Percentiles rank a stretch among this genome's conserved stretches.
Conservation (phyloP, 2,329 filamentous ascomycete genomes). For the Thyridium curvatum region DNA sequence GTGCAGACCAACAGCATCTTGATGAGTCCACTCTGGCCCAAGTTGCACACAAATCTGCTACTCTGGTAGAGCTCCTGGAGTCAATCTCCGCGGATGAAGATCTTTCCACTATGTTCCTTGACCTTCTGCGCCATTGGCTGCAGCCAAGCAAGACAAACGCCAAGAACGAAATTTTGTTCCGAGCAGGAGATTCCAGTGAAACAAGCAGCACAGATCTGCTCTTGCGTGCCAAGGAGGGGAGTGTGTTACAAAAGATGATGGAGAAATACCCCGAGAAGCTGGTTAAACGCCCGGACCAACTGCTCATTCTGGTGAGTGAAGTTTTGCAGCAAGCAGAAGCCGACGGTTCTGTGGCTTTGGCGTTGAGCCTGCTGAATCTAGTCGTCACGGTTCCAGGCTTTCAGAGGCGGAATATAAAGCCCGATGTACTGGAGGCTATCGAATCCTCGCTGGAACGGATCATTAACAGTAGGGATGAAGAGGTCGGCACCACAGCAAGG, state of each 20-base stretch:
- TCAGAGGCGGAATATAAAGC: slow-evolving; percentile 37
- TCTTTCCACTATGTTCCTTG: slow-evolving; percentile 54
- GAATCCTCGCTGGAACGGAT: slow-evolving; percentile 41
- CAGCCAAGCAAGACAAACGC: slow-evolving; percentile 16
- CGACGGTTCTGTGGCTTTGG: slow-evolving; percentile 38
- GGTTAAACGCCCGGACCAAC: slow-evolving; percentile 55
- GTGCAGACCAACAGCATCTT: slow-evolving; percentile 1
- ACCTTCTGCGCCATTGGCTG: slow-evolving; percentile 54
- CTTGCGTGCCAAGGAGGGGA: slow-evolving; percentile 37
- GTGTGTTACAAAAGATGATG: slow-evolving; percentile 60
- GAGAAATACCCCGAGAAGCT: slow-evolving; percentile 56
- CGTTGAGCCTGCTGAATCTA: slow-evolving; percentile 55
- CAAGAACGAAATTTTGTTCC: slow-evolving; percentile 18
- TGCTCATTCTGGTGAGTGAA: slow-evolving; percentile 57
- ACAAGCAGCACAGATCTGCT: slow-evolving; percentile 33
- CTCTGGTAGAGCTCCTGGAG: slow-evolving; percentile 43
- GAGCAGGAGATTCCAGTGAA: slow-evolving; percentile 11
- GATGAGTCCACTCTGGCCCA: slow-evolving; percentile 22
- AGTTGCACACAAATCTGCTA: slow-evolving; percentile 40
- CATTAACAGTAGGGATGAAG: slow-evolving; percentile 26
- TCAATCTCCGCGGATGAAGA: slow-evolving; percentile 46
- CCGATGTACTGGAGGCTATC: slow-evolving; percentile 34
- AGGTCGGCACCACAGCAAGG: slow-evolving; percentile 44
- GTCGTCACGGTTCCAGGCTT: slow-evolving; percentile 53
- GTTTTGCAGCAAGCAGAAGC: slow-evolving; percentile 42